Evolutionary conservation across 2,329 filamentous ascomycete genomes (phyloP).

Genomic region (Gnomoniopsis sp.): DNA sequence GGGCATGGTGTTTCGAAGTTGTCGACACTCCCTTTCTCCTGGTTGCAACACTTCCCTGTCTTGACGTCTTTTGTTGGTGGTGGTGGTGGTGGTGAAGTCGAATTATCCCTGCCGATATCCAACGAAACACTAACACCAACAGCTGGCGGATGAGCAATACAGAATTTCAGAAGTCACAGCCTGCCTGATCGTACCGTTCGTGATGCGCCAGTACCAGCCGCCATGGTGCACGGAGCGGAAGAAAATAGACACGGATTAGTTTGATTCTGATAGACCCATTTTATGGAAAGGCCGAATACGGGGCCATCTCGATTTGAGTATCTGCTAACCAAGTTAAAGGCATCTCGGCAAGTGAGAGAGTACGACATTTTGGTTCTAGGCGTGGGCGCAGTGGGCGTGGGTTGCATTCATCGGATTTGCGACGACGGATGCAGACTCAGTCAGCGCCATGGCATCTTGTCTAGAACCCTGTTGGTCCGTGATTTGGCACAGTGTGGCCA

Average conservation of each 20-base stretch:
- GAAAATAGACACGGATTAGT: not conserved
- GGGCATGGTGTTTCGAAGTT: not conserved
- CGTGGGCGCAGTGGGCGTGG: not conserved
- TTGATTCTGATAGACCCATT: constrained; percentile 8
- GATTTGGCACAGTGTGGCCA: not conserved
- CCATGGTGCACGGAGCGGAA: not conserved
- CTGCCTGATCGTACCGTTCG: not conserved
- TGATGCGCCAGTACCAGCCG: not conserved
- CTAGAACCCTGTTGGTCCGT: not conserved
- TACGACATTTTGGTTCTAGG: not conserved
- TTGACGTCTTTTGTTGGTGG: not conserved
- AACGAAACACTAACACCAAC: constrained; percentile 2
- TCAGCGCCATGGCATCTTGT: not conserved
- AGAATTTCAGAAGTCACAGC: not conserved
- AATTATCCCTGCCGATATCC: constrained; percentile 9
- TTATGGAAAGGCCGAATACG: not conserved
- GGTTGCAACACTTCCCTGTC: not conserved
- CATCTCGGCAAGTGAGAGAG: not conserved
- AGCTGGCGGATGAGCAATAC: not conserved
- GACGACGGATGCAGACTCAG: not conserved
- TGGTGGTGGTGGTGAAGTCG: not conserved
- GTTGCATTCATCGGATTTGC: not conserved
- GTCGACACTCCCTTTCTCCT: not conserved
- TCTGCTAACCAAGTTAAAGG: not conserved
- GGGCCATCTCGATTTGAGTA: not conserved